Evolutionary conservation across 805 yeast genomes (phyloP).

Genomic region (Saccharomycopsis guyanensis): DNA sequence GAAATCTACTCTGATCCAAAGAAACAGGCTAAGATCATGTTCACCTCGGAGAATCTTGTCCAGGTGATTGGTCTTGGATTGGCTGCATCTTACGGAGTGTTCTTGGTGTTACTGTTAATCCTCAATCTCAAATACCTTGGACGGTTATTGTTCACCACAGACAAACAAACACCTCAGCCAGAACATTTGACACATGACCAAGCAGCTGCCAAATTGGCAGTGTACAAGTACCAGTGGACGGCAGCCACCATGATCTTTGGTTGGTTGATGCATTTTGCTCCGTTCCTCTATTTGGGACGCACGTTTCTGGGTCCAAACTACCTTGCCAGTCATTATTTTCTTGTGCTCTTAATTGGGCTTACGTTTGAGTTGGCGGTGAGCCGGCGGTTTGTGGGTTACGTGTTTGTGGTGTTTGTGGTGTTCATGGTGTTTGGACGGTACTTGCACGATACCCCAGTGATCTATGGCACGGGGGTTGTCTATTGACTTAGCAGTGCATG

Average conservation of each 20-base stretch:
- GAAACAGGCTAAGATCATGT: background rate
- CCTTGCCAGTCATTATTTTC: constrained; percentile 14
- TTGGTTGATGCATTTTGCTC: constrained; percentile 50
- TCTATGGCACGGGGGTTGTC: too few relatives aligned
- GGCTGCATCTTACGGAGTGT: background rate
- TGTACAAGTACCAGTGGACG: constrained; percentile 13
- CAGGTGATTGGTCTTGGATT: constrained; percentile 1
- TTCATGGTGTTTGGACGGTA: background rate
- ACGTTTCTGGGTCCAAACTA: constrained; percentile 11
- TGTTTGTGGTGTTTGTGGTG: background rate
- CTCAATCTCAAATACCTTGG: constrained; percentile 28
- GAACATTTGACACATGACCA: constrained; percentile 22
- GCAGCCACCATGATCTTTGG: constrained; percentile 36
- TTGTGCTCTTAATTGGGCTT: constrained; percentile 13
- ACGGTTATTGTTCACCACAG: constrained; percentile 26
- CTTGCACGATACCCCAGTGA: too few relatives aligned
- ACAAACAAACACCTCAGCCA: constrained; percentile 15
- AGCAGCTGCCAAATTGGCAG: background rate
- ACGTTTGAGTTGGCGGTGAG: constrained; percentile 23
- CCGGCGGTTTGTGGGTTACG: constrained; percentile 5
- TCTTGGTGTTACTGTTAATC: background rate
- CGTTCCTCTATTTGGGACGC: constrained; percentile 30
- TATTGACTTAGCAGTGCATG: too few relatives aligned
- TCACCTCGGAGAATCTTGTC: background rate
- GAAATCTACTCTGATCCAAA: background rate